Evolutionary conservation across 129 eudicot species (phyloP), one percentile per base, ranked within the genome.

Genomic region (Gnaphalium uliginosum): DNA sequence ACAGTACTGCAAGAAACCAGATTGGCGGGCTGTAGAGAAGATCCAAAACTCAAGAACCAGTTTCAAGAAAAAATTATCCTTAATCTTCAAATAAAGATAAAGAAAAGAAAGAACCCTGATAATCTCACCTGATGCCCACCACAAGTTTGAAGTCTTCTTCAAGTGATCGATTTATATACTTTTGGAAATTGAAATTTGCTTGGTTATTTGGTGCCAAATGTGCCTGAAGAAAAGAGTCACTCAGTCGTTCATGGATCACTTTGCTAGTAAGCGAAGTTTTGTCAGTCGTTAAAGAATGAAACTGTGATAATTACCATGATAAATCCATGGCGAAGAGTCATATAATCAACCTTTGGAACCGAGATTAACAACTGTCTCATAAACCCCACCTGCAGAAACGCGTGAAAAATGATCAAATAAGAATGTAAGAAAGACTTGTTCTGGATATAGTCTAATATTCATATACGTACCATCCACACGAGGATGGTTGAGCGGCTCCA

Each of bases 71-170:
- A 72, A 39, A 63, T 41, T 33, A 6, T 14, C 21, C 63, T 60
- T 18, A 33, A 27, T 43, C 0, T 3, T 19, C 1, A 26, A 8
- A 5, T 9, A 23, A 29, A 54, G 24, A 5, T 9, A 23, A 29
- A 54, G 24, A 8, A 46, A 54, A 13, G 18, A 13, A 46, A 14
- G 17, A 46, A 29, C 22, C 19, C 13, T 0, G 66, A 69, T 48
- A 26, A 4, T 17, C 62, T 75, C 23, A 89, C 96, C 96, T 86
- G 69, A 90, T 90, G 10, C 96, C 89, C 5, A 90, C 93, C 11
- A 90, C 93, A 1, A 87, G 86, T 86, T 87, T 90, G 82, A 87
- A 87, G 41, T 90, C 96, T 25, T 87, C 91, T 75, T 90, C 93
- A 8, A 90, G 86, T 46, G 93, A 87, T 57, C 93, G 75, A 26